Evolutionary conservation across 257 asterid species (phyloP).

Genomic region (Nicotiana undulata): DNA sequence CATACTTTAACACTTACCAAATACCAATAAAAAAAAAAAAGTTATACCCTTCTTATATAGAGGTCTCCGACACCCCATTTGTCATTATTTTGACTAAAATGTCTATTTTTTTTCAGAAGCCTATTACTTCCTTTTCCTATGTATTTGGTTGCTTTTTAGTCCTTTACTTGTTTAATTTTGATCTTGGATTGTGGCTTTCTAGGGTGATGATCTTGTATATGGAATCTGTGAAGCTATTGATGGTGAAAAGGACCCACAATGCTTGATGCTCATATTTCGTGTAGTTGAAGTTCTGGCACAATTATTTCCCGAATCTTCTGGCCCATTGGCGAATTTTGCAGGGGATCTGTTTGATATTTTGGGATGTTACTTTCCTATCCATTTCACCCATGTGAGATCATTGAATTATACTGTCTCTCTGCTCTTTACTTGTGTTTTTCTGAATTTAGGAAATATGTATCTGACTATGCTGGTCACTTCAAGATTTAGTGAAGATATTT

Average conservation of each 20-base stretch:
- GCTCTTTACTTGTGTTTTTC: constrained; percentile 7
- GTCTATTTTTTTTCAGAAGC: neutral
- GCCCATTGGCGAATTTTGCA: constrained; percentile 56
- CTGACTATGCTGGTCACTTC: neutral
- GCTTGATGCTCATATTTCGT: constrained; percentile 62
- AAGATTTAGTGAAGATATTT: neutral
- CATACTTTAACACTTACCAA: too few relatives aligned
- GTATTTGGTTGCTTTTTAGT: neutral
- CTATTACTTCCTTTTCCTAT: neutral
- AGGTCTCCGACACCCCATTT: neutral
- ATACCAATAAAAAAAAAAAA: neutral
- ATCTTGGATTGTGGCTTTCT: constrained; percentile 11
- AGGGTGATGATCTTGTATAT: constrained; percentile 72
- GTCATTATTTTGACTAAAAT: neutral
- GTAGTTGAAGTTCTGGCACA: constrained; percentile 57
- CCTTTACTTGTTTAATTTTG: neutral
- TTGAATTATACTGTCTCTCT: constrained; percentile 8
- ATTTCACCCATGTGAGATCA: constrained; percentile 81
- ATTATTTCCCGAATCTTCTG: constrained; percentile 53
- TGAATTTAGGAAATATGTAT: constrained; percentile 1
- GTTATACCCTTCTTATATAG: neutral
- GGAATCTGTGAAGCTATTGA: constrained; percentile 85
- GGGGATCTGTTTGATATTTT: constrained; percentile 63
- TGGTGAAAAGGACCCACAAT: constrained; percentile 86
- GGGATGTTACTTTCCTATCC: constrained; percentile 87